Evolutionary conservation across 495 filamentous ascomycete genomes (phyloP), one percentile per base, ranked within the genome.

Genomic region (Gamarada debralockiae): DNA sequence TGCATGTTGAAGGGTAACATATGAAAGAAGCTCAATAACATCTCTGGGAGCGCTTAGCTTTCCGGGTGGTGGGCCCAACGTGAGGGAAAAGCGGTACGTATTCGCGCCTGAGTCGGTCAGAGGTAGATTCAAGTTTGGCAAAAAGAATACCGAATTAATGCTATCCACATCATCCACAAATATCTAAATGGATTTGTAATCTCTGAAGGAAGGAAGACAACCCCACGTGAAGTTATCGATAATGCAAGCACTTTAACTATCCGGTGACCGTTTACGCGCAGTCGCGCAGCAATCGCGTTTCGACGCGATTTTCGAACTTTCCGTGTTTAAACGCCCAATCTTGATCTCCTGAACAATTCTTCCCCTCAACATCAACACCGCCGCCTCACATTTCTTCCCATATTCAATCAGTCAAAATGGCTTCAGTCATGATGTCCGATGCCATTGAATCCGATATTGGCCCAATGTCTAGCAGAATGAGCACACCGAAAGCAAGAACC

Each of bases 341-440:
- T 42, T 17, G 43, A 3, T 23, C 50, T 57, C 49, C 50, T 47
- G 49, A 46, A 48, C 49, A 22, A 31, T 3, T 27, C n/a, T 37
- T 14, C 43, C 49, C 31, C 24, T n/a, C 45, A 54, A 43, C 43
- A 38, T 48, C 59, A 58, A 58, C 53, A 61, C 22, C 20, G 25
- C 47, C 34, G 24, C 34, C 21, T 12, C 22, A 21, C 6, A 3
- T 6, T 3, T 23, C 20, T 8, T 14, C 40, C 21, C 18, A 20
- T 5, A 39, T 14, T 23, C 40, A 20, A 43, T 21, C 40, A 17
- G 10, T 6, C 40, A 53, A 42, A 41, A 60, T 58, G 58, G 52
- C 61, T 53, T 56, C 55, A 51, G 58, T 58, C 3, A 56, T 58
- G 49, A 60, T 60, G 58, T 64, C 58, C 18, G 58, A 63, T 34